Conservation (phyloP, 257 asterid species). For the Prunella vulgaris region DNA sequence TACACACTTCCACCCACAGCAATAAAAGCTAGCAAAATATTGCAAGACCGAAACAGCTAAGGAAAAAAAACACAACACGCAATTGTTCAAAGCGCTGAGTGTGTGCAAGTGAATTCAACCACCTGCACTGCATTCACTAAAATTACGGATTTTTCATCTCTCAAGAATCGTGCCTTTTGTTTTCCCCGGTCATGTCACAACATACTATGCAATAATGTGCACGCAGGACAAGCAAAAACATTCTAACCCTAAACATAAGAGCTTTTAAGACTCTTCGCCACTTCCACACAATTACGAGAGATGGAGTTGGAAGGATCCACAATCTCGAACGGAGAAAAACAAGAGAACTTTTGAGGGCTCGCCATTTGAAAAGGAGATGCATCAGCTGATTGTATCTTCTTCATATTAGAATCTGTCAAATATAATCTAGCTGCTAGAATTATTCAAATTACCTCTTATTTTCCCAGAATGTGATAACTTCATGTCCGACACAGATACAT, state of each 20-base stretch:
- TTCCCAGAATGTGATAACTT: conserved; percentile 45
- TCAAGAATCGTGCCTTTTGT: no score
- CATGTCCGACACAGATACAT: conserved; percentile 54
- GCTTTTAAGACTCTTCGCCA: not conserved
- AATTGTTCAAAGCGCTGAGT: not conserved
- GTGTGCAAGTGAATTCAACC: no score
- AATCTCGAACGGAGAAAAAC: no score
- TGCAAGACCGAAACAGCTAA: no score
- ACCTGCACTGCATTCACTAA: no score
- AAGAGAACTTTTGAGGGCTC: not conserved
- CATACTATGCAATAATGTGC: no score
- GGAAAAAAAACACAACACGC: no score
- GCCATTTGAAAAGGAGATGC: not conserved
- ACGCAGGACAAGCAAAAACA: not conserved
- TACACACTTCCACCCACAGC: not conserved
- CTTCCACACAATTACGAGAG: not conserved
- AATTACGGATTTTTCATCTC: no score
- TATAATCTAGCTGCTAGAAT: conserved; percentile 16
- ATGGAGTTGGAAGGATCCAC: not conserved
- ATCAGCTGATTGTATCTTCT: not conserved
- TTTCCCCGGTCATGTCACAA: no score
- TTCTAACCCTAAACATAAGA: not conserved
- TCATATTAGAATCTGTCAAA: not conserved
- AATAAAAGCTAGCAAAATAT: not conserved
- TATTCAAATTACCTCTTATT: conserved; percentile 49